Base-by-base conservation (phyloP, 345 rosid species). In the Lepidium didymum region DNA sequence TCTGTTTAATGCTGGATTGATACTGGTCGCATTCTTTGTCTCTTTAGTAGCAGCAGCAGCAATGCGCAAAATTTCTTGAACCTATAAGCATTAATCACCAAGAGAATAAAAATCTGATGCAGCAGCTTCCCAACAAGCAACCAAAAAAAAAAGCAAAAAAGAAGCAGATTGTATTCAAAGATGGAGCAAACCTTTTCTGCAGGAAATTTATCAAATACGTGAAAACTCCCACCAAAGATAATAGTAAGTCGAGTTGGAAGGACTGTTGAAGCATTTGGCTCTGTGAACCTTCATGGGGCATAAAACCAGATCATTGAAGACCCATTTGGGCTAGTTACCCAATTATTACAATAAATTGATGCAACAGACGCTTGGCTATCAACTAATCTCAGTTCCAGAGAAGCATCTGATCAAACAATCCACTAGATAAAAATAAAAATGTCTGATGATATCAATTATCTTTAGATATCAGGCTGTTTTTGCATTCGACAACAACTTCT, bases 151-250 rank as follows among this genome's bases (percentile, higher is more conserved):
- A 25, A 25, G 27, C 27, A 2, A 25, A 25, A 25, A 27, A 4
- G 29, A 79, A 47, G 19, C 7, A 49, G 25, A n/a, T 43, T 53
- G 51, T 65, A 40, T 11, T 43, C 12, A 23, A 42, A 5, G 47
- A 34, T 25, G 29, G 15, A 33, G 25, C 60, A 31, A 89, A 43
- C 97, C 96, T 87, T 89, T 60, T 85, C 92, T 11, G 76, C 73
- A 3, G 92, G 79, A 73, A 91, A 58, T 38, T 75, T 80, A 69
- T 89, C 86, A 68, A 89, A 87, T 16, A 89, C 89, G 37, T 69
- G 56, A 62, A 84, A 88, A 38, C 55, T 77, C 80, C 96, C 97
- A 69, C 83, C 83, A 61, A 78, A 87, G 85, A 89, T 85, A 40
- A 91, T 83, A 41, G 96, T 91, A 40, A 89, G 90, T 75, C 87